These are phyloP conservation scores for Persicaria maculosa DNA, from an alignment of 148 eudicot species.

Conservation along the genomic window DNA sequence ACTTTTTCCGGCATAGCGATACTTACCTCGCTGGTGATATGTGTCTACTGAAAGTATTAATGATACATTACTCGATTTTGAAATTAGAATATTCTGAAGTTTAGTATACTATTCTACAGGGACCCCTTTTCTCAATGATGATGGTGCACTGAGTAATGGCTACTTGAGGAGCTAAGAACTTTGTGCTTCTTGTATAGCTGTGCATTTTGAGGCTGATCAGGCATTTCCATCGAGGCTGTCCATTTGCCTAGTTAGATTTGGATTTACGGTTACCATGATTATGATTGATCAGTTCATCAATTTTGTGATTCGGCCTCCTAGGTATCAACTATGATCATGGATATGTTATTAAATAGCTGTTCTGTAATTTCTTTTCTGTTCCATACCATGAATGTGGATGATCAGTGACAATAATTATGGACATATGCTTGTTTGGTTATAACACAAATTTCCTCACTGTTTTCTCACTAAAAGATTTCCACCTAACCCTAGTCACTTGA, in stretches of 20 bases:
- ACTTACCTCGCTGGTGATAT: background rate
- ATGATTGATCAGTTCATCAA: conserved; percentile 75
- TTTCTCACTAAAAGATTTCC: background rate
- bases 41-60: background rate
- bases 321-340: conserved; percentile 29
- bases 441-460: background rate
- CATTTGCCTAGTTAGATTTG: conserved; percentile 6
- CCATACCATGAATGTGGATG: background rate
- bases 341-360: background rate
- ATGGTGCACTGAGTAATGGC: conserved; percentile 4
- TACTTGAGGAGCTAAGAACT: conserved; percentile 5
- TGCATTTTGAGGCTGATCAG: background rate
- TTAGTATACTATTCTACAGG: conserved; percentile 3
- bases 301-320: conserved; percentile 84
- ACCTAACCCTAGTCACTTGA: background rate
- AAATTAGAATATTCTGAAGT: background rate
- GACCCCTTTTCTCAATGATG: conserved; percentile 3
- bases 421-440: background rate
- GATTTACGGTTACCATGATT: conserved; percentile 5
- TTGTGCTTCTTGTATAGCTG: conserved; percentile 1
- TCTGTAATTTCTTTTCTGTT: background rate
- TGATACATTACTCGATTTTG: background rate
- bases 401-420: background rate
- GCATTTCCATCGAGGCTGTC: conserved; percentile 5
- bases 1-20: background rate